Conservation (phyloP, 305 asterid species). For the Solanum aculeatissimum region DNA sequence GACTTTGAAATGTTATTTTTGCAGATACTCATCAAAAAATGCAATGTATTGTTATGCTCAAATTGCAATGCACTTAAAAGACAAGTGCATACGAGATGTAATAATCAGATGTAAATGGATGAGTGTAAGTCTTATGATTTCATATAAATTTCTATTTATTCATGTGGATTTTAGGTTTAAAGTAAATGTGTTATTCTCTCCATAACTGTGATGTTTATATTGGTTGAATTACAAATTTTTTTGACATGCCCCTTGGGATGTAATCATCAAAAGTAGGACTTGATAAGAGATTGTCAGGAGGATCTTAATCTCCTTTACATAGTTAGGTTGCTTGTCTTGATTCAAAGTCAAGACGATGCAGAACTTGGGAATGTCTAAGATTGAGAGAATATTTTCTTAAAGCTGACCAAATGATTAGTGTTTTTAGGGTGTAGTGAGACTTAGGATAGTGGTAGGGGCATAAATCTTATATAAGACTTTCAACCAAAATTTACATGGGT, state of each 20-base stretch:
- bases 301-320: background rate
- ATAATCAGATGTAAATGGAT: conserved; percentile 96
- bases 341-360: background rate
- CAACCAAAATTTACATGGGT: background rate
- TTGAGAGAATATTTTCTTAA: background rate
- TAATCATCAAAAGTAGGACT: background rate
- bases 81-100: conserved; percentile 87
- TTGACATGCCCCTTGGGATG: background rate
- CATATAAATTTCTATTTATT: background rate
- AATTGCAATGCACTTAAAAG: conserved; percentile 63
- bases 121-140: conserved; percentile 48
- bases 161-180: background rate
- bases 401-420: background rate
- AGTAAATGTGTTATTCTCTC: background rate
- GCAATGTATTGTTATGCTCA: conserved; percentile 47
- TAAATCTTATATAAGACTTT: background rate
- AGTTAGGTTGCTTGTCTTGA: background rate
- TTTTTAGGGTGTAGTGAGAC: background rate
- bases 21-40: conserved; percentile 68
- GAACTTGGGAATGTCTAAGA: background rate
- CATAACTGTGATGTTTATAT: background rate
- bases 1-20: conserved; percentile 1
- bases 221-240: background rate
- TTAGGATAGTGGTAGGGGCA: background rate
- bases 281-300: background rate